phyloP scores from a whole-genome alignment of 2,329 filamentous ascomycete species.

The Ophiostoma sp. region DNA sequence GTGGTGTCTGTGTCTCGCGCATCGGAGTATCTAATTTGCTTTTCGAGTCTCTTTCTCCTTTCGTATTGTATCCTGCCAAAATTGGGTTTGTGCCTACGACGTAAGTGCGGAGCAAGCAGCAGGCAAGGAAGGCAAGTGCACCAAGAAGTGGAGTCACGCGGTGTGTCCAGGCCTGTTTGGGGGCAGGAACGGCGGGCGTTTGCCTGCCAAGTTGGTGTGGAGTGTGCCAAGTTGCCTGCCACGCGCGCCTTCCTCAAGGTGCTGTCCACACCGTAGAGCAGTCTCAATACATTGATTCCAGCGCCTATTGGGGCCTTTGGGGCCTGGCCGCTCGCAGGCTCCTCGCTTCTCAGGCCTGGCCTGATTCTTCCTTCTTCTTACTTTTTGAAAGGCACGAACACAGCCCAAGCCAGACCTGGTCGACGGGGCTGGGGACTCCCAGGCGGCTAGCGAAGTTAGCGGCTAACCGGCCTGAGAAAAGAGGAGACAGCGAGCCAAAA shows the following conservation, averaged over 20 bases:
- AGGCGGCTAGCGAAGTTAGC: constrained; percentile 11
- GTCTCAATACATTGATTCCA: not conserved
- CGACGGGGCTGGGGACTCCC: not conserved
- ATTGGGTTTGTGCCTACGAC: constrained; percentile 11
- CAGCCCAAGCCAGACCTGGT: not conserved
- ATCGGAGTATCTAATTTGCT: constrained; percentile 11
- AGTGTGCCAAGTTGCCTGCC: constrained; percentile 2
- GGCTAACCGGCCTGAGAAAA: not conserved
- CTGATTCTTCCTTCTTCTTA: not conserved
- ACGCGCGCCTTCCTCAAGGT: not conserved
- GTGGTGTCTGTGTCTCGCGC: not conserved
- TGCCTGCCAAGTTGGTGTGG: constrained; percentile 1
- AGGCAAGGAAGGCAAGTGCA: constrained; percentile 10
- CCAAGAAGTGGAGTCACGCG: constrained; percentile 11
- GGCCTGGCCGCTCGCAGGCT: not conserved
- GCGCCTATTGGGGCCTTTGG: not conserved
- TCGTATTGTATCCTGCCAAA: not conserved
- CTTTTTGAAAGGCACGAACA: not conserved
- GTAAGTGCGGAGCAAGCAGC: constrained; percentile 19
- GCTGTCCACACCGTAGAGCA: not conserved
- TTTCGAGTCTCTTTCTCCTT: not conserved
- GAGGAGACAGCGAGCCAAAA: not conserved
- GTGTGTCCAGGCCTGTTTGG: not conserved
- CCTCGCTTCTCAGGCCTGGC: not conserved
- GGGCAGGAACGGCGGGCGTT: not conserved